A percentile compares a stretch with the other conserved stretches of the same genome.
phyloP scores from a whole-genome alignment of 1,139 yeast species.

The Yamadazyma triangularis region DNA sequence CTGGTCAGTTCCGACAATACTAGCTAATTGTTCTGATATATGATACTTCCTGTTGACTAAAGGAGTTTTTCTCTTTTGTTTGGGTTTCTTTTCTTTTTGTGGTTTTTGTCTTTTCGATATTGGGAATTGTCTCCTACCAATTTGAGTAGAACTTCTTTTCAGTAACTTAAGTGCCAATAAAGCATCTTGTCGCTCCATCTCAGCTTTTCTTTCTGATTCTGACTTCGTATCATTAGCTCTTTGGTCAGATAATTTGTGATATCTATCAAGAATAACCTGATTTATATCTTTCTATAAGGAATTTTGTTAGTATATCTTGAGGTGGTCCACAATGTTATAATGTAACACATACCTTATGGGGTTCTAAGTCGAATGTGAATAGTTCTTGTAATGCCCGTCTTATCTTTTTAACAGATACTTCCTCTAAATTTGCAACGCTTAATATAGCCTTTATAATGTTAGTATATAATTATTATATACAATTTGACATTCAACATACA shows the following conservation, averaged over 20 bases:
- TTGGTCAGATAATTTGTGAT: slow-evolving; percentile 43
- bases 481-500: slow-evolving; percentile 40
- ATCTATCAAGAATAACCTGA: slow-evolving; percentile 57
- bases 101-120: neutral
- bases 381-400: slow-evolving; percentile 68
- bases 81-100: neutral
- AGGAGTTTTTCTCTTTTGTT: slow-evolving; percentile 6
- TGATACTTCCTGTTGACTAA: slow-evolving; percentile 1
- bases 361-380: slow-evolving; percentile 52
- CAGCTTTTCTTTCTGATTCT: slow-evolving; percentile 24
- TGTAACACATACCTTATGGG: slow-evolving; percentile 42
- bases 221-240: slow-evolving; percentile 24
- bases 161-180: slow-evolving; percentile 44
- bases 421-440: slow-evolving; percentile 65
- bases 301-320: slow-evolving; percentile 15
- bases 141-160: slow-evolving; percentile 24
- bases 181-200: slow-evolving; percentile 38
- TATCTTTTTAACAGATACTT: slow-evolving; percentile 68
- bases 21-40: slow-evolving; percentile 49
- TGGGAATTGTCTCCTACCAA: neutral
- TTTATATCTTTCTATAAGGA: slow-evolving; percentile 49
- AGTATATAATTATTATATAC: too few species aligned
- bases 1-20: slow-evolving; percentile 32
- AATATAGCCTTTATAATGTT: slow-evolving; percentile 67
- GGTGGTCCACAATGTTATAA: too few species aligned